Evolutionary conservation across 768 basidiomycete species (phyloP), one percentile per base, ranked within the genome.

Genomic region (Termitomyces sp.): DNA sequence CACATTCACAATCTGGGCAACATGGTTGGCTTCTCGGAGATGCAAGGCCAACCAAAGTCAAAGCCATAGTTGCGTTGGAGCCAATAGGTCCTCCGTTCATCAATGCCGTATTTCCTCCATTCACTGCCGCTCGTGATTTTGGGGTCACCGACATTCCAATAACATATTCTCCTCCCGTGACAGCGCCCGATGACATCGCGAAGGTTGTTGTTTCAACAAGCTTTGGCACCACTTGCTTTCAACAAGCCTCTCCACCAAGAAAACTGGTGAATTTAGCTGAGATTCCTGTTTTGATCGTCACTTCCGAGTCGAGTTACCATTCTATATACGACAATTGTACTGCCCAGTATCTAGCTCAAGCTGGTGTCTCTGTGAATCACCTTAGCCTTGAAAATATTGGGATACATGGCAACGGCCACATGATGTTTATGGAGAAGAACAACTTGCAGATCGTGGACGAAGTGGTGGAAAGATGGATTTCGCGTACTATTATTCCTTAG

Each of bases 351-450:
- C 65, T 83, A 55, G 60, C 52, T 24, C 72, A 76, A 49, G 81
- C 77, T 0, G 81, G 80, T 0, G 78, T 81, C 20, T 54, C 65
- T 18, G 77, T 80, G 6, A 68, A 76, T 16, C 75, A 77, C 59
- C 63, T 78, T 39, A 67, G 67, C 16, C 63, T 83, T 18, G 67
- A 65, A n/a, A 70, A 72, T 31, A 60, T 77, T 1, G 81, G 81
- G 8, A 77, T 83, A 24, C 73, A 67, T 52, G 81, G 81, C 44
- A 83, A 83, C 60, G 81, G 78, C 1, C 81, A 83, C 66, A 76
- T 83, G 75, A 75, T 83, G 69, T 81, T 82, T 59, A 78, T 83
- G 77, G 81, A 83, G 55, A 75, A 71, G 57, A 82, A 83, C 62
- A 73, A 68, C 10, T 56, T 75, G 37, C 70, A 73, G 48, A 79